A percentile compares a stretch with the other conserved stretches of the same genome.
Evolutionary conservation across 371 early-diverging fungal species (phyloP).

Genomic region (Zychaea mexicana): DNA sequence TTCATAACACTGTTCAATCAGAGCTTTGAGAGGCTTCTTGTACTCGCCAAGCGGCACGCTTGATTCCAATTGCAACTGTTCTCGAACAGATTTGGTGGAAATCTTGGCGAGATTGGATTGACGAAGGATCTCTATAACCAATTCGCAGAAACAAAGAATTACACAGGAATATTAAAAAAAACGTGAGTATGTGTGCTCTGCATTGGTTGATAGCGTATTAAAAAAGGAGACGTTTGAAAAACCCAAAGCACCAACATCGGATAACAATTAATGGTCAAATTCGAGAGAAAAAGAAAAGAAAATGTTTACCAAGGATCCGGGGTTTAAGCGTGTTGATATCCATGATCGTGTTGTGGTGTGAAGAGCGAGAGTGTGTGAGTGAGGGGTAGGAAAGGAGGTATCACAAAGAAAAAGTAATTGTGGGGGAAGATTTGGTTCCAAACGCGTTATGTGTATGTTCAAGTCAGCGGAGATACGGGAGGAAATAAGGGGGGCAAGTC

Average conservation of each 20-base stretch:
- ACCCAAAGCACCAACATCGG: neutral
- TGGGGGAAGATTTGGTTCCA: too few relatives aligned
- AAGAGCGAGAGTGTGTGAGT: too few relatives aligned
- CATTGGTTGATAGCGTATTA: neutral
- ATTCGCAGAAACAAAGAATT: neutral
- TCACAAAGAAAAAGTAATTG: too few relatives aligned
- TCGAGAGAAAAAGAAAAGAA: neutral
- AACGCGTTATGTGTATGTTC: too few relatives aligned
- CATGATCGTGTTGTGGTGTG: conserved; percentile 12
- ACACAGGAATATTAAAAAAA: too few relatives aligned
- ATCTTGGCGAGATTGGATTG: conserved; percentile 47
- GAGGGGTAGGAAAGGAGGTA: too few relatives aligned
- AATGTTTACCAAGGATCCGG: conserved; percentile 11
- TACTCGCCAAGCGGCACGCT: conserved; percentile 25
- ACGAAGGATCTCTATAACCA: conserved; percentile 41
- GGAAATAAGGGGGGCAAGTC: too few relatives aligned
- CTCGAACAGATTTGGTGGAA: conserved; percentile 53
- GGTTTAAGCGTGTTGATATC: conserved; percentile 12
- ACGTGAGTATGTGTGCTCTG: too few relatives aligned
- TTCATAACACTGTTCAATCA: conserved; percentile 33
- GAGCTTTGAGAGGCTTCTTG: conserved; percentile 40
- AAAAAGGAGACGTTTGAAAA: neutral
- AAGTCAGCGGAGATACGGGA: too few relatives aligned
- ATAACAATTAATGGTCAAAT: too few relatives aligned
- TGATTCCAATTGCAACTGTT: conserved; percentile 40